Conservation (phyloP, 2,329 filamentous ascomycete genomes). For the Xylaria sp. region DNA sequence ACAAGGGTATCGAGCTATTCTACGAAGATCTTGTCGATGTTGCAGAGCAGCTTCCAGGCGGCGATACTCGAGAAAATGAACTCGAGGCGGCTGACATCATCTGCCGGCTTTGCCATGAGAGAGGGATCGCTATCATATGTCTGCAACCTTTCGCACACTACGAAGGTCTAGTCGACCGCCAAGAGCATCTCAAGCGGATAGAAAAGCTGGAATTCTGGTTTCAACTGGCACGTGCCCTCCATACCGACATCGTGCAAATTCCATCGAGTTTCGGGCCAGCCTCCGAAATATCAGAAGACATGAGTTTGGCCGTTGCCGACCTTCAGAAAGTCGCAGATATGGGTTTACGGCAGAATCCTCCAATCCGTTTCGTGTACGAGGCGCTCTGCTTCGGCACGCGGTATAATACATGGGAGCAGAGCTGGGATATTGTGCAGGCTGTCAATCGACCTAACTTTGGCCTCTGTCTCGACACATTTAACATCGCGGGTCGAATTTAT, state of each 20-base stretch:
- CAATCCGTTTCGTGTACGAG: conserved; percentile 78
- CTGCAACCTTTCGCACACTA: conserved; percentile 83
- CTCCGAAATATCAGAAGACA: conserved; percentile 56
- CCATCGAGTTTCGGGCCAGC: conserved; percentile 74
- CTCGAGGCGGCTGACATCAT: conserved; percentile 68
- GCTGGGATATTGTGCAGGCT: conserved; percentile 72
- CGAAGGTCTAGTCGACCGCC: conserved; percentile 75
- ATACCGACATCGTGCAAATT: conserved; percentile 78
- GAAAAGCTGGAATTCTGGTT: conserved; percentile 77
- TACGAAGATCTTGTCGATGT: conserved; percentile 77
- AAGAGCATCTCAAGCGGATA: conserved; percentile 65
- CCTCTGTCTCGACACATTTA: conserved; percentile 81
- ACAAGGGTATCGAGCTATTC: conserved; percentile 79
- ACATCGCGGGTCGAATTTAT: conserved; percentile 76
- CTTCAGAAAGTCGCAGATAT: conserved; percentile 73
- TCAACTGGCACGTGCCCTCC: conserved; percentile 67
- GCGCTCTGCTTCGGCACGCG: conserved; percentile 77
- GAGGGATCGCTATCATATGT: conserved; percentile 68
- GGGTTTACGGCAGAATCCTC: conserved; percentile 64
- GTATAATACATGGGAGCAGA: conserved; percentile 75
- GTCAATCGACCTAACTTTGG: conserved; percentile 79
- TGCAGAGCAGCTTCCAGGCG: conserved; percentile 57
- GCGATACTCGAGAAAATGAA: conserved; percentile 56
- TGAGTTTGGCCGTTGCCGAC: conserved; percentile 68
- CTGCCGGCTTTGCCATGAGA: conserved; percentile 64